Base-by-base conservation (phyloP, 495 filamentous ascomycete genomes). In the Durotheca rogersii region DNA sequence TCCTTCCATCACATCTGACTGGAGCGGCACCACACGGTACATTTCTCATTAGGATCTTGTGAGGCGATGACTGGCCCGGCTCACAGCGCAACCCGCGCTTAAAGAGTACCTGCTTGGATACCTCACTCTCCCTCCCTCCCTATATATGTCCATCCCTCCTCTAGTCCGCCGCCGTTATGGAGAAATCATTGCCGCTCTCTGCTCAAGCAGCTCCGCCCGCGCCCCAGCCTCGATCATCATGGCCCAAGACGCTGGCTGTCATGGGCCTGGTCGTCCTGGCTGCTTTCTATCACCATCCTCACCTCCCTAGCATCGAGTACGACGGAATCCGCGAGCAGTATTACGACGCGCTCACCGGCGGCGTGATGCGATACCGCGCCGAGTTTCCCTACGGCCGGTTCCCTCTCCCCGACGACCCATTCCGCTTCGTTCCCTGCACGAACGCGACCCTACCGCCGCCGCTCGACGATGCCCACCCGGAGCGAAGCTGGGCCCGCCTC, bases 401-500 rank as follows among this genome's bases (percentile, higher is more conserved):
- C 36, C 73, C 72, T 1, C 31, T 29, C 31, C 51, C 61, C 1
- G 57, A 64, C 20, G 73, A 76, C 20, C 59, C 65, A 7, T 74
- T 76, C 41, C 71, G 47, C 19, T 67, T 74, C 47, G 50, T 72
- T 0, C 73, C 73, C 19, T 76, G 73, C 52, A 74, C 73, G 0
- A 56, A 61, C 41, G 25, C 46, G 12, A 76, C 71, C 1, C 12
- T 65, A 14, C 65, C 61, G 7, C 70, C 73, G 1, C 47, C 64
- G 0, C 61, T 73, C 18, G 59, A 70, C 37, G 71, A 74, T 23
- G 40, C 54, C 20, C 31, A 53, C 6, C 44, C 70, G 0, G 51
- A 57, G 11, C 35, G 23, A 29, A 70, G 59, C 32, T 74, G 73
- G 73, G 62, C 66, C 17, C 60, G 44, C 19, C 58, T 69, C 0